Conservation (phyloP, 306 rosid species). For the Vigna hirtella region DNA sequence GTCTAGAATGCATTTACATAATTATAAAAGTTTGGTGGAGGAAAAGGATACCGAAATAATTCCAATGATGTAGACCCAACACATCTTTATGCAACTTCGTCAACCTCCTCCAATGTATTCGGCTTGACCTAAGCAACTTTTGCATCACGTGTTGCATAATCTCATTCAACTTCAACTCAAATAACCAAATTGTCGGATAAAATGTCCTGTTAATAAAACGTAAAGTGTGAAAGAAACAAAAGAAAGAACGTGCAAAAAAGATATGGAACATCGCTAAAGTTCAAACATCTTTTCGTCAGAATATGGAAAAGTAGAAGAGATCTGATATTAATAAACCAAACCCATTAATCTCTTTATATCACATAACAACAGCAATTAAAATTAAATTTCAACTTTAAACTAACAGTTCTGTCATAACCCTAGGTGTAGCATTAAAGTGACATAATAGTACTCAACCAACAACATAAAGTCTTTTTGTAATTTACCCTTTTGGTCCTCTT, state of each 20-base stretch:
- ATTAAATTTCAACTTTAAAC: background rate
- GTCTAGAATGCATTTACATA: background rate
- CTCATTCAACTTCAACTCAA: conserved; percentile 12
- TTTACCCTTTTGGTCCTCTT: background rate
- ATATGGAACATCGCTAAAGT: background rate
- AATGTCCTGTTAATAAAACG: background rate
- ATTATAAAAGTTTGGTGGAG: conserved; percentile 1
- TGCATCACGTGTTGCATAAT: conserved; percentile 8
- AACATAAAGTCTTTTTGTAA: background rate
- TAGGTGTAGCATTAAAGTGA: no score
- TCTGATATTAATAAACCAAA: background rate
- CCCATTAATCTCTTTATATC: background rate
- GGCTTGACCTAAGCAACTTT: conserved; percentile 13
- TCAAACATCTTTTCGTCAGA: background rate
- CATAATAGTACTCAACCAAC: background rate
- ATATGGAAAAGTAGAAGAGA: background rate
- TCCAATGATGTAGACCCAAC: background rate
- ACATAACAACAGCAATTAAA: background rate
- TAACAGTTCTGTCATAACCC: background rate
- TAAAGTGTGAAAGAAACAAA: background rate
- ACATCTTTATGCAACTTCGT: conserved; percentile 13
- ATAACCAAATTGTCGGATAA: conserved; percentile 15
- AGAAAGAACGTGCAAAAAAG: background rate
- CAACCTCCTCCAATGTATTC: background rate
- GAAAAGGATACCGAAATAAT: background rate